A percentile compares a stretch with the other conserved stretches of the same genome.
Evolutionary conservation across 2,329 filamentous ascomycete genomes (phyloP).

Genomic region (Pestalotiopsis sp.): DNA sequence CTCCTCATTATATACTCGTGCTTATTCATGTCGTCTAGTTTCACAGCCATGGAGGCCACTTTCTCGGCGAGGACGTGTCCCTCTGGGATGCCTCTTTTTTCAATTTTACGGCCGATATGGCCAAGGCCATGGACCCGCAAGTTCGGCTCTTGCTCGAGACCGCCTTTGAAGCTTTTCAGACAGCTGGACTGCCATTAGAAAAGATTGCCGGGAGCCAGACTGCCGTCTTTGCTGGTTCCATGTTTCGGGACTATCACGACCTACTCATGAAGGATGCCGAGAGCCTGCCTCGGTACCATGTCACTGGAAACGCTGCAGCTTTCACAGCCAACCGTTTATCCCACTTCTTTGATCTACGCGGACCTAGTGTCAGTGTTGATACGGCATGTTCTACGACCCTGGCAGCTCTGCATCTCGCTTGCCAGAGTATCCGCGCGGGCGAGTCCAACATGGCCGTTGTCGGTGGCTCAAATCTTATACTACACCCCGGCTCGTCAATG

Average conservation of each 20-base stretch:
- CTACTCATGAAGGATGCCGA: conserved; percentile 11
- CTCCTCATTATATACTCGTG: background rate
- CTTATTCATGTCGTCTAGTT: background rate
- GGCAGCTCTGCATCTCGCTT: conserved; percentile 7
- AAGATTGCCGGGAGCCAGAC: conserved; percentile 11
- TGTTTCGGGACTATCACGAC: conserved; percentile 9
- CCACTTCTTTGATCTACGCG: conserved; percentile 10
- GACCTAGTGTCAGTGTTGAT: conserved; percentile 11
- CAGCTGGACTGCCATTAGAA: conserved; percentile 9
- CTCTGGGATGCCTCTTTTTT: conserved; percentile 14
- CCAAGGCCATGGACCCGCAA: conserved; percentile 14
- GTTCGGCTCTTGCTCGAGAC: conserved; percentile 9
- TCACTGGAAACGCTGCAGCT: conserved; percentile 12
- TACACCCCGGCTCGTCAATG: conserved; percentile 9
- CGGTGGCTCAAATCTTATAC: conserved; percentile 1
- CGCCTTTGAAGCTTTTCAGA: conserved; percentile 8
- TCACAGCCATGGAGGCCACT: conserved; percentile 6
- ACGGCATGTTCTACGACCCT: conserved; percentile 13
- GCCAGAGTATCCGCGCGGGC: conserved; percentile 7
- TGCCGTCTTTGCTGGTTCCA: conserved; percentile 9
- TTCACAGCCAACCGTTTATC: conserved; percentile 10
- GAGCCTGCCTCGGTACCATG: conserved; percentile 9
- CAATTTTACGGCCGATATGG: conserved; percentile 13
- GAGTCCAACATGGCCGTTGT: conserved; percentile 13
- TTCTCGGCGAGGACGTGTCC: conserved; percentile 3